Percentiles rank a stretch among this genome's conserved stretches.
These are phyloP conservation scores for Flueggea neowawraea DNA, from an alignment of 441 rosid species.

Conservation along the genomic window DNA sequence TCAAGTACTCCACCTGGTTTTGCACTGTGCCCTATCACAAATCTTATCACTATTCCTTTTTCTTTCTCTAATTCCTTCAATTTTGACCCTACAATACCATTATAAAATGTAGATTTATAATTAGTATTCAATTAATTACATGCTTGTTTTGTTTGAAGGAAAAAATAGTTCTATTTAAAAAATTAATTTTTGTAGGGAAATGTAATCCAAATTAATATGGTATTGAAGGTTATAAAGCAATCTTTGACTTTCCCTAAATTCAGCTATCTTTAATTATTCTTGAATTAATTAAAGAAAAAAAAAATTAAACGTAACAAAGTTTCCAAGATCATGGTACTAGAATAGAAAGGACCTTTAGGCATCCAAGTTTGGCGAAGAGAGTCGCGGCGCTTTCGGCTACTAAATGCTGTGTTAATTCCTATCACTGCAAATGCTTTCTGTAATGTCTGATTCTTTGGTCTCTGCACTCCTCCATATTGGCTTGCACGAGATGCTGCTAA, in stretches of 20 bases:
- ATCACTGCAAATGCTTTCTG: slow-evolving; percentile 72
- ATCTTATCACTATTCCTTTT: slow-evolving; percentile 77
- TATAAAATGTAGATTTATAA: too few relatives aligned
- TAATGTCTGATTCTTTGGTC: slow-evolving; percentile 33
- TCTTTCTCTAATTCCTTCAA: slow-evolving; percentile 67
- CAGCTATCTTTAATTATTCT: too few relatives aligned
- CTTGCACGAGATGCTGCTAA: slow-evolving; percentile 42
- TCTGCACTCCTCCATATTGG: slow-evolving; percentile 13
- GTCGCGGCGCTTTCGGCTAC: slow-evolving; percentile 81
- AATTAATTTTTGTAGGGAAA: too few relatives aligned
- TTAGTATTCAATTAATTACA: too few relatives aligned
- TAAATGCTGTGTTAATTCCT: slow-evolving; percentile 90
- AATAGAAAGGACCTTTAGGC: slow-evolving; percentile 45
- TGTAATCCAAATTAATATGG: too few relatives aligned
- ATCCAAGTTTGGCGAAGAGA: slow-evolving; percentile 79
- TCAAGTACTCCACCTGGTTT: slow-evolving; percentile 75
- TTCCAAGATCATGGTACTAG: too few relatives aligned
- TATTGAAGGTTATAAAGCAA: too few relatives aligned
- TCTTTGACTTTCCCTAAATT: too few relatives aligned
- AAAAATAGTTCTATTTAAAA: background rate
- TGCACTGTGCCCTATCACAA: slow-evolving; percentile 89
- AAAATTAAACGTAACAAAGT: too few relatives aligned
- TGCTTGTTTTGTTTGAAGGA: too few relatives aligned
- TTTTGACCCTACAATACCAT: slow-evolving; percentile 47
- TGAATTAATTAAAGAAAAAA: too few relatives aligned